Base-by-base conservation (phyloP, 768 basidiomycete genomes). In the Rhizopogon roseolus region DNA sequence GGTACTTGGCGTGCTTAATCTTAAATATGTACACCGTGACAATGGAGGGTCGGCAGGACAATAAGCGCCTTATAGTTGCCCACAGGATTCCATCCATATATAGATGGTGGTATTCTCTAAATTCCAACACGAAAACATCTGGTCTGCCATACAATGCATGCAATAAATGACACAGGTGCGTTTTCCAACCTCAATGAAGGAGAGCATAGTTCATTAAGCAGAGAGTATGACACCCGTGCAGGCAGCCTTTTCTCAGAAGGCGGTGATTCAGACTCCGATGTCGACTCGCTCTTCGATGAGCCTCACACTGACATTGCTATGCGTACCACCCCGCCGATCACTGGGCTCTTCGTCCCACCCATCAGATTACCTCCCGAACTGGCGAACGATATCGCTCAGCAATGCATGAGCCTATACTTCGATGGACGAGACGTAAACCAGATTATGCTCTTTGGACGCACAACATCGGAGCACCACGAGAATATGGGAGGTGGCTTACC, bases 381-480 rank as follows among this genome's bases (percentile, higher is more conserved):
- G 9, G 80, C 81, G 4, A 70, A 81, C 19, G 64, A 72, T 0
- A 70, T 84, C 32, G 63, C 74, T 48, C 63, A 66, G 10, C 79
- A 79, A 49, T 87, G 86, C 66, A 74, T 81, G 66, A 62, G 68
- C 2, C 75, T 74, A 8, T 89, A 86, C 65, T 88, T 88, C 62
- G 62, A 61, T 9, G 64, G 64, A 10, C 71, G 68, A 25, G 58
- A 70, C 41, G 73, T 81, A 44, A 90, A 96, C 63, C 93, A 95
- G 67, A 80, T 88, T 50, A 94, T 95, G 93, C 77, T 96, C 16
- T 96, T 96, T 62, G 84, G 84, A 41, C 79, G 85, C 38, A 61
- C 58, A 39, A 17, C 48, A 50, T 52, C 65, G 17, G 54, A 58
- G 37, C 25, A 45, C 5, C 57, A 61, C 10, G 56, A 56, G 34